These are phyloP conservation scores for Cyclotella baltica DNA, from an alignment of 108 stramenopile genomes.

Conservation along the genomic window DNA sequence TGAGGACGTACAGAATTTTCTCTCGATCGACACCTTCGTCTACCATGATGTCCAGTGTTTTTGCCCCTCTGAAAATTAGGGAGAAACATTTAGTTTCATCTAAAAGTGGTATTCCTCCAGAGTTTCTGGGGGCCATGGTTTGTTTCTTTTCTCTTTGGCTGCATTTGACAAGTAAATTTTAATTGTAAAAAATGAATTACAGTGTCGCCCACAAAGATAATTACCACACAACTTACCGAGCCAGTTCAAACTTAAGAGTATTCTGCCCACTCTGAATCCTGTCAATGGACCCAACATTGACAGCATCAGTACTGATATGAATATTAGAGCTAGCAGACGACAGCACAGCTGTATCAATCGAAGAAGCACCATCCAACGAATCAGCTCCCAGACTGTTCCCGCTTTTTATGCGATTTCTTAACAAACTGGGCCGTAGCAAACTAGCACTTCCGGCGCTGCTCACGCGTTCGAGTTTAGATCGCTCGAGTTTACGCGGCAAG, in stretches of 20 bases:
- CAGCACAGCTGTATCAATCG: constrained; percentile 1
- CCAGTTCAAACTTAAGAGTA: constrained; percentile 67
- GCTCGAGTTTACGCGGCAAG: constrained; percentile 39
- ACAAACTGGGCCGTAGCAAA: constrained; percentile 38
- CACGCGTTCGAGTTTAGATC: constrained; percentile 28
- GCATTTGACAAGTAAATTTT: not conserved
- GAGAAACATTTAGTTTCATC: constrained; percentile 74
- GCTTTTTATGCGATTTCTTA: constrained; percentile 25
- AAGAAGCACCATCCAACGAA: constrained; percentile 37
- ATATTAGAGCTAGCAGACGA: not conserved
- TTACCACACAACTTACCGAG: constrained; percentile 19
- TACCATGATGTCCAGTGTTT: constrained; percentile 84
- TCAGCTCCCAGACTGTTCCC: constrained; percentile 24
- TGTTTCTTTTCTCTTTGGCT: constrained; percentile 56
- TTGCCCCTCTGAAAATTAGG: constrained; percentile 81
- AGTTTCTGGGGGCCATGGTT: constrained; percentile 28
- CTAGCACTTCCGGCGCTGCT: constrained; percentile 13
- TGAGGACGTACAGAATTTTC: constrained; percentile 71
- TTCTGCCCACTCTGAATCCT: constrained; percentile 83
- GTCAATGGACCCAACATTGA: constrained; percentile 86
- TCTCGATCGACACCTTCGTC: constrained; percentile 59
- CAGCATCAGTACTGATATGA: constrained; percentile 17
- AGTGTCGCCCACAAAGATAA: not conserved
- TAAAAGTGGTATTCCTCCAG: constrained; percentile 45
- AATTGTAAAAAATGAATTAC: not conserved